Evolutionary conservation across 352 stramenopile species (phyloP).

Genomic region (Globisporangium spiculum): DNA sequence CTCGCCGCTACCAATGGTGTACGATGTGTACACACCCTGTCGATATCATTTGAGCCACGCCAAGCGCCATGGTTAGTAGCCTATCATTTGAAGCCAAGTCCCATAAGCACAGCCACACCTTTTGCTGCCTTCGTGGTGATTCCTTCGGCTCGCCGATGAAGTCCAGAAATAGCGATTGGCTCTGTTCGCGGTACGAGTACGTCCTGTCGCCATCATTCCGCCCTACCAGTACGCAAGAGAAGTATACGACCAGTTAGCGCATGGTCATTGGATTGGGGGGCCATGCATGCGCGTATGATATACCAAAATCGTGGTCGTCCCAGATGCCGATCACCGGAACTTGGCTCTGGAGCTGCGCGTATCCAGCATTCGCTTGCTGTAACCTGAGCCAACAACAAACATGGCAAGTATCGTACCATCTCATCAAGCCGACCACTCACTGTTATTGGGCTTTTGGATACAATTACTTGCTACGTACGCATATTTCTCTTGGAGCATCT

Average conservation of each 20-base stretch:
- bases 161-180: slow-evolving; percentile 78
- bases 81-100: neutral
- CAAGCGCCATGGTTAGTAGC: too few species aligned
- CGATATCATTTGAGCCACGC: neutral
- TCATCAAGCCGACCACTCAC: too few species aligned
- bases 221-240: neutral
- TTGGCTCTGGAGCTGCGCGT: slow-evolving; percentile 42
- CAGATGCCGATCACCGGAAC: slow-evolving; percentile 77
- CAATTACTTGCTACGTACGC: slow-evolving; percentile 25
- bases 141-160: slow-evolving; percentile 73
- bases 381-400: slow-evolving; percentile 28
- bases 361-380: slow-evolving; percentile 52
- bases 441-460: neutral
- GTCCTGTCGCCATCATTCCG: slow-evolving; percentile 75
- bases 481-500: slow-evolving; percentile 56
- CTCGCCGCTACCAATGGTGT: slow-evolving; percentile 55
- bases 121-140: slow-evolving; percentile 65
- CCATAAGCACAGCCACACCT: slow-evolving; percentile 25
- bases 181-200: slow-evolving; percentile 65
- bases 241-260: neutral
- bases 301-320: slow-evolving; percentile 88
- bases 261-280: too few species aligned
- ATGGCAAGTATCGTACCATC: neutral
- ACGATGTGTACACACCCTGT: slow-evolving; percentile 79
- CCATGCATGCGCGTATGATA: too few species aligned